phyloP scores from a whole-genome alignment of 2,329 filamentous ascomycete genomes.

The Claviceps lovelessii region DNA sequence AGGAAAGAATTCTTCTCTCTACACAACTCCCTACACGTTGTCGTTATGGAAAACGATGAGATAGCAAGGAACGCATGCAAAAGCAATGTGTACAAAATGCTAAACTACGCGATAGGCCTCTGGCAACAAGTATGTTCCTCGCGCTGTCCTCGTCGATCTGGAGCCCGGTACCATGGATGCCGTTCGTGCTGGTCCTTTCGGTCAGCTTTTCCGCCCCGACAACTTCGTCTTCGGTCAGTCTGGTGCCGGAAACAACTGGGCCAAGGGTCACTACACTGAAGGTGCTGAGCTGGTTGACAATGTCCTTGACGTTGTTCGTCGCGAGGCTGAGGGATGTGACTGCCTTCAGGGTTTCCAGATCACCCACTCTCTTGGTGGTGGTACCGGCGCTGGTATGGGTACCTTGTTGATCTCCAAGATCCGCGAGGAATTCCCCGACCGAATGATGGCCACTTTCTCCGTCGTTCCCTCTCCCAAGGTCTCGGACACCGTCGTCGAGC shows the following conservation, averaged over 20 bases:
- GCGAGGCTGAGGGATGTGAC: conserved; percentile 96
- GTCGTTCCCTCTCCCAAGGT: conserved; percentile 98
- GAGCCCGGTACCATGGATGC: conserved; percentile 99
- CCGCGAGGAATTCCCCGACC: conserved; percentile 98
- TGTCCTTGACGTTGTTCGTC: conserved; percentile 94
- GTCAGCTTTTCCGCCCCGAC: conserved; percentile 97
- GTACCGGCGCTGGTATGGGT: conserved; percentile 99
- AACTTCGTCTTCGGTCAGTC: conserved; percentile 99
- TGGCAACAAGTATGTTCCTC: conserved; percentile 97
- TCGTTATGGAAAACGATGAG: not conserved
- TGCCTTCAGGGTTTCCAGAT: conserved; percentile 99
- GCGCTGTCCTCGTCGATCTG: conserved; percentile 96
- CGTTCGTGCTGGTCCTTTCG: conserved; percentile 93
- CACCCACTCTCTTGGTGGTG: conserved; percentile 98
- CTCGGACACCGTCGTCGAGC: conserved; percentile 98
- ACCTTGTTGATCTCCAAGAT: conserved; percentile 99
- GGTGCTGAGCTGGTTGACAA: conserved; percentile 97
- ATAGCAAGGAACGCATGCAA: not conserved
- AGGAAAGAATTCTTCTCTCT: conserved; percentile 7
- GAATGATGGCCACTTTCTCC: conserved; percentile 99
- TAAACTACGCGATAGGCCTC: conserved; percentile 47
- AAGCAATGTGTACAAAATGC: not conserved
- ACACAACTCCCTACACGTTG: not conserved
- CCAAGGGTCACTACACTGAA: conserved; percentile 99
- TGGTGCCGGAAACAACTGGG: conserved; percentile 99